These are phyloP conservation scores for Clavispora vitiphila DNA, from an alignment of 805 yeast species.

Conservation along the genomic window DNA sequence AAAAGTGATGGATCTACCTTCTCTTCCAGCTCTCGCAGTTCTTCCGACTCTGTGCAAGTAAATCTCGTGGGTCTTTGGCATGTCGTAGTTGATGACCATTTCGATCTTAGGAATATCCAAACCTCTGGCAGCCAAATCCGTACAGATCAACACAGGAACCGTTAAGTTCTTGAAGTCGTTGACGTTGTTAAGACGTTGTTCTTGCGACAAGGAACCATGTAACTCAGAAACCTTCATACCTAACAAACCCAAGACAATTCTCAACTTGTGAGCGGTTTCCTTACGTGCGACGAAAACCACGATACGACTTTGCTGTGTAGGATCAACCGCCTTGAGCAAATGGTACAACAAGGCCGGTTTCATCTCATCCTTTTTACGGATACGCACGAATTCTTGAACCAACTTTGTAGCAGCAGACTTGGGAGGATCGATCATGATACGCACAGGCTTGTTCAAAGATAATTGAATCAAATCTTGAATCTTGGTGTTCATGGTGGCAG, in stretches of 20 bases:
- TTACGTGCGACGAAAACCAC: conserved; percentile 92
- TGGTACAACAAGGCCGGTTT: conserved; percentile 81
- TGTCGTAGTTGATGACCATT: conserved; percentile 87
- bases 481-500: conserved; percentile 97
- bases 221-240: conserved; percentile 77
- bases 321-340: conserved; percentile 62
- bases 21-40: conserved; percentile 98
- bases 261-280: conserved; percentile 80
- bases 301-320: conserved; percentile 59
- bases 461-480: conserved; percentile 84
- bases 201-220: conserved; percentile 83
- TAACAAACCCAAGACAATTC: conserved; percentile 68
- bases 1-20: conserved; percentile 87
- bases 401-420: conserved; percentile 89
- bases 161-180: conserved; percentile 74
- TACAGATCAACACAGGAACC: conserved; percentile 88
- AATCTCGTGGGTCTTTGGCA: conserved; percentile 89
- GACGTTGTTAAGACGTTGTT: conserved; percentile 84
- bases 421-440: conserved; percentile 95
- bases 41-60: conserved; percentile 98
- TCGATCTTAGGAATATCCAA: conserved; percentile 97
- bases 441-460: conserved; percentile 83
- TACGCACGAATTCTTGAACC: conserved; percentile 90
- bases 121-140: conserved; percentile 99
- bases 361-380: conserved; percentile 79